A percentile compares a stretch with the other conserved stretches of the same genome.
These are phyloP conservation scores for Saksenaea oblongispora DNA, from an alignment of 371 early-diverging fungal genomes.

Conservation along the genomic window DNA sequence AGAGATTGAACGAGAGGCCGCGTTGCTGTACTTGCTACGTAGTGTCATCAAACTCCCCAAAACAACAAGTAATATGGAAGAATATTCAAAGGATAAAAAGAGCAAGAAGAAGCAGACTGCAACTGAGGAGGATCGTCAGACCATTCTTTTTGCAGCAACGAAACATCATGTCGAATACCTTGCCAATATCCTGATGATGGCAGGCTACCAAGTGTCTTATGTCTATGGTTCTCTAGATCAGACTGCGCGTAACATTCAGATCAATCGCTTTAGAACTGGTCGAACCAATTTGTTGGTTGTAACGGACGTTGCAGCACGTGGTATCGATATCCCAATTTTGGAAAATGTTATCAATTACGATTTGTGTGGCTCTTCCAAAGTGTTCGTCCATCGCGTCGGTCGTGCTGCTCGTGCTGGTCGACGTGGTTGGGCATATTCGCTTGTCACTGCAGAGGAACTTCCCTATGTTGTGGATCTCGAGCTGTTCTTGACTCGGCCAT, in stretches of 20 bases:
- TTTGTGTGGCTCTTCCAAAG: conserved; percentile 90
- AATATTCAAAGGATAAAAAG: conserved; percentile 32
- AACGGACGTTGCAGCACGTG: conserved; percentile 99
- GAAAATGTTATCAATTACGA: conserved; percentile 98
- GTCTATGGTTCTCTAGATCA: conserved; percentile 97
- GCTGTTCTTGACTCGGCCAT: conserved; percentile 81
- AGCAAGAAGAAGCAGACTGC: conserved; percentile 48
- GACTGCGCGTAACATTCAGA: conserved; percentile 85
- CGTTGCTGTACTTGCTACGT: conserved; percentile 80
- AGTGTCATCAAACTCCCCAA: conserved; percentile 75
- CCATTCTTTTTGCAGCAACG: conserved; percentile 93
- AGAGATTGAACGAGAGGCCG: conserved; percentile 87
- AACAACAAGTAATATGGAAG: conserved; percentile 28
- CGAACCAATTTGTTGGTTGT: conserved; percentile 86
- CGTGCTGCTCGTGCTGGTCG: conserved; percentile 97
- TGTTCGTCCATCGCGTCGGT: conserved; percentile 98
- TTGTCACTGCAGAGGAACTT: conserved; percentile 88
- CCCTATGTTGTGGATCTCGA: conserved; percentile 93
- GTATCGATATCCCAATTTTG: conserved; percentile 98
- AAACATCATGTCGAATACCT: conserved; percentile 97
- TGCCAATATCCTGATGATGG: conserved; percentile 64
- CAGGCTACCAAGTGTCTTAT: conserved; percentile 80
- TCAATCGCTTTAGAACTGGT: conserved; percentile 81
- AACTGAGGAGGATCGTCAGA: conserved; percentile 64
- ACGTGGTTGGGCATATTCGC: conserved; percentile 89